Base-by-base conservation (phyloP, 176 grass and related monocot species). In the Oryza glumipatula region DNA sequence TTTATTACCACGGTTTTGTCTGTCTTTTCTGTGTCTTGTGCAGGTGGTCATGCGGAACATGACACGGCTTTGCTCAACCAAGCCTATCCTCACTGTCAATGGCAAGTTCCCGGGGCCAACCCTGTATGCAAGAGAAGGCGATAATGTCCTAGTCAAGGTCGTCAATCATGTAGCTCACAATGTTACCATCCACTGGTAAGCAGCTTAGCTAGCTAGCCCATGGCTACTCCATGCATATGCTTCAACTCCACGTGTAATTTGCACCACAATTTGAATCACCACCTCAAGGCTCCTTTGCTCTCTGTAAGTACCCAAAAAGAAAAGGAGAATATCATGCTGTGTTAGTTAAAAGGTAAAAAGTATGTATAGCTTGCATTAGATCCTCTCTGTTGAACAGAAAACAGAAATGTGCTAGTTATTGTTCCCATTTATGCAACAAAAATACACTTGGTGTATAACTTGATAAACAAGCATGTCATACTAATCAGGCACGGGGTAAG, bases 151-250 rank as follows among this genome's bases (percentile, higher is more conserved):
- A 19, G 80, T 92, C 88, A 94, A 90, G 82, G 93, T 94, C 41
- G 84, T 90, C 54, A 92, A 94, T 60, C 93, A 90, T 85, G 78
- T 83, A 65, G 49, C 84, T 16, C 80, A 92, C 87, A 89, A 94
- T 68, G 82, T 94, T 68, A 92, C 90, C 35, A 82, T 88, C 72
- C 93, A 94, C 84, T 92, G 93, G 93, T 93, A 70, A 78, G 91
- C 54, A 58, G 17, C 19, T 58, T n/a, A 58, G 17, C 54, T 58
- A 58, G 54, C 54, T 76, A 52, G 16, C 80, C 39, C 51, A 26
- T 17, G 12, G 11, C 21, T 24, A 72, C 48, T 77, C 68, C 39
- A 58, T 9, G 19, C 16, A 58, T 58, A 58, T 68, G 33, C 49
- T 83, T 74, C 3, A 65, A 33, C 39, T 13, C 15, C 38, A 7